Conservation (phyloP, 345 rosid species). For the Eucalyptus pauciflora region DNA sequence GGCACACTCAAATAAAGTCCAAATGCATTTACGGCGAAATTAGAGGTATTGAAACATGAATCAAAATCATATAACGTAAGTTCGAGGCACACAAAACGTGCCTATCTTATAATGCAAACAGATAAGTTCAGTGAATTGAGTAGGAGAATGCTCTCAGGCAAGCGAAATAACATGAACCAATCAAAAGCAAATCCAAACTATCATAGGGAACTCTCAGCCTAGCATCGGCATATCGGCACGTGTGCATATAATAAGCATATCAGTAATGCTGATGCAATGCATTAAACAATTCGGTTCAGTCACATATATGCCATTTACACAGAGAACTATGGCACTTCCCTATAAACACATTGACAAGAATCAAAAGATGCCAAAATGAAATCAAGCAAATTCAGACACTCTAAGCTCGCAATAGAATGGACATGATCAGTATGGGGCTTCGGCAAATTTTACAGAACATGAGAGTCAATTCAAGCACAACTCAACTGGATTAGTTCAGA, state of each 20-base stretch:
- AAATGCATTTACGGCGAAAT: not conserved
- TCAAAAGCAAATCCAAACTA: not conserved
- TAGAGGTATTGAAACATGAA: rapidly evolving
- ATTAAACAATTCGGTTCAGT: not conserved
- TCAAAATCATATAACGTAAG: not conserved
- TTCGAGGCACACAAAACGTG: not conserved
- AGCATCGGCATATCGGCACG: not conserved
- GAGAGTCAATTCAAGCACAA: not conserved
- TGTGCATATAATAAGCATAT: not conserved
- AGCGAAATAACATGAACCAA: not conserved
- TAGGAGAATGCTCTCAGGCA: not conserved
- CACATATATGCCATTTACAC: not conserved
- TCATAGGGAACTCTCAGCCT: not conserved
- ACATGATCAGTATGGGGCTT: not conserved
- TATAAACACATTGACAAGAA: not conserved
- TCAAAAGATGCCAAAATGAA: not conserved
- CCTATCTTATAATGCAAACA: not conserved
- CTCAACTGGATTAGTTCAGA: not conserved
- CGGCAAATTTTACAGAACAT: not conserved
- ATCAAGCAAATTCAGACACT: not conserved
- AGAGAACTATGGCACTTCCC: not conserved
- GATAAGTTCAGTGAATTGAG: not conserved
- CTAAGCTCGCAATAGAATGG: not conserved
- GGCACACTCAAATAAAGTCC: not conserved
- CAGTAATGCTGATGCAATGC: not conserved